Evolutionary conservation across 164 flowering plant species (phyloP), one percentile per base, ranked within the genome.

Genomic region (Berberis thunbergii): DNA sequence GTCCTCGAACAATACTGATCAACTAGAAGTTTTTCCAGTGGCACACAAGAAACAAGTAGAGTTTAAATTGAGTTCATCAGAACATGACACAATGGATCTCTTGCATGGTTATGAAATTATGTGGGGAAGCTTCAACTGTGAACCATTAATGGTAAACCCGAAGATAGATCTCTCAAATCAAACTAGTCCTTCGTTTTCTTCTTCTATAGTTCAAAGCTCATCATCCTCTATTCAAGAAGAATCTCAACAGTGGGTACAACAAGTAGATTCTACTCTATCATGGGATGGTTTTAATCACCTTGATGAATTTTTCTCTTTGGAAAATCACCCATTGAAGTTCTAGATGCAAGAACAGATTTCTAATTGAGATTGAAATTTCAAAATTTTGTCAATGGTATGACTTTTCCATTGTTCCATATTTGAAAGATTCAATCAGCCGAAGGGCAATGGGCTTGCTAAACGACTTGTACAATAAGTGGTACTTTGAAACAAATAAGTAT

Each of bases 211-310:
- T 43, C 78, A 82, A 63, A 68, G 66, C 38, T 62, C 66, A 26
- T 26, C 26, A 26, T 26, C 26, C 13, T 75, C 62, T 45, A 45
- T 61, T 9, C 74, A 75, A 49, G 76, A 80, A 57, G 69, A 72
- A 11, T 67, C 76, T 60, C 76, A 74, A 46, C 72, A 73, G 45
- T 81, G 85, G 83, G 68, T 79, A 61, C 80, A 75, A 42, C 74
- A 68, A 63, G 69, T 72, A 52, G 83, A 85, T 65, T 80, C 84
- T 43, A 9, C 76, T 4, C 72, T 82, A 26, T 69, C 79, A 55
- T 87, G 86, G 86, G 78, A 85, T 73, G 70, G 67, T 2, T 69
- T 80, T 57, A 69, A 73, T 74, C 54, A 63, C 60, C 64, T 75
- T 1, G 81, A 79, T 46, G 83, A 82, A 10, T 59, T 70, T 39